A percentile compares a stretch with the other conserved stretches of the same genome.
These are phyloP conservation scores for Quercus tomentella DNA, from an alignment of 331 rosid genomes.

Conservation along the genomic window DNA sequence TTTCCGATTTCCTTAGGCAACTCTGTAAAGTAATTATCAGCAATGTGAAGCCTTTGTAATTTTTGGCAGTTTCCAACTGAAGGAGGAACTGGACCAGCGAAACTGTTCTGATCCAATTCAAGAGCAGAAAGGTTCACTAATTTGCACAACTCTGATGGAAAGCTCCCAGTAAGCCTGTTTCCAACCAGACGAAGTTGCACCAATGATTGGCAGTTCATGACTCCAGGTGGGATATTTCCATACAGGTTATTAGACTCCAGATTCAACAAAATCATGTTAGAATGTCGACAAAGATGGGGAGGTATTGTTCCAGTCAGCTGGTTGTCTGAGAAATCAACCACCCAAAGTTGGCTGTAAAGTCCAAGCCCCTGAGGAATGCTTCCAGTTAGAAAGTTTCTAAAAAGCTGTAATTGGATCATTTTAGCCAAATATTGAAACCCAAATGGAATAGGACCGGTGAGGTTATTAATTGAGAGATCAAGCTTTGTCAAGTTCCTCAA, in stretches of 20 bases:
- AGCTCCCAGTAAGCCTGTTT: slow-evolving; percentile 68
- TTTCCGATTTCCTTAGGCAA: slow-evolving; percentile 85
- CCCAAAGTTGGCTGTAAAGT: slow-evolving; percentile 67
- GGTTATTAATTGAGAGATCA: slow-evolving; percentile 80
- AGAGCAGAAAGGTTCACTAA: slow-evolving; percentile 64
- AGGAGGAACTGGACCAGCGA: slow-evolving; percentile 73
- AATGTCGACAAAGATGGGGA: slow-evolving; percentile 62
- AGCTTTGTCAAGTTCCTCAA: slow-evolving; percentile 63
- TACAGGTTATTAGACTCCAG: slow-evolving; percentile 53
- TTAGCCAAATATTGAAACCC: slow-evolving; percentile 60
- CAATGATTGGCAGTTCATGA: slow-evolving; percentile 59
- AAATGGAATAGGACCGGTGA: slow-evolving; percentile 66
- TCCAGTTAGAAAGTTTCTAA: slow-evolving; percentile 67
- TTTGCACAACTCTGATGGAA: slow-evolving; percentile 71
- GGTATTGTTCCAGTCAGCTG: slow-evolving; percentile 68
- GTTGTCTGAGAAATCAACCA: slow-evolving; percentile 80
- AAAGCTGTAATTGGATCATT: slow-evolving; percentile 76
- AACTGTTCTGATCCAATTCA: slow-evolving; percentile 70
- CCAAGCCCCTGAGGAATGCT: slow-evolving; percentile 72
- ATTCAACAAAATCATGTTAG: slow-evolving; percentile 61
- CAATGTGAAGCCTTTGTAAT: slow-evolving; percentile 87
- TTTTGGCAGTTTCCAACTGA: slow-evolving; percentile 52
- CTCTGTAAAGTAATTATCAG: slow-evolving; percentile 64
- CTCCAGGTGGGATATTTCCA: slow-evolving; percentile 65
- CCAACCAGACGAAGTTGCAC: slow-evolving; percentile 59